phyloP scores from a whole-genome alignment of 257 asterid species.

The Jasminum sambac region DNA sequence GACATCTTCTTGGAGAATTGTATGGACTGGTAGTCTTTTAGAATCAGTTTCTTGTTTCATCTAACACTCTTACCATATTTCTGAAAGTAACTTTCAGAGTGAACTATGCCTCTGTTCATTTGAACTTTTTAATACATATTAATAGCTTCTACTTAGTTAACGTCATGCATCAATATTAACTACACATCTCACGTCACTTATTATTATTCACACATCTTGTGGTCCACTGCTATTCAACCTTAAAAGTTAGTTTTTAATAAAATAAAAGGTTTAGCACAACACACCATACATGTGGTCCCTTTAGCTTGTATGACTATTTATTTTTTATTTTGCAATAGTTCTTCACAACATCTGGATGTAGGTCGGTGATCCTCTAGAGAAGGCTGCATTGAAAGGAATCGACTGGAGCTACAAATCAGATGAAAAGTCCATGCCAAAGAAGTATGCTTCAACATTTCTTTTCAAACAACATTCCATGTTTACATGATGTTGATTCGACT shows the following conservation, averaged over 20 bases:
- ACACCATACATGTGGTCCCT: background rate
- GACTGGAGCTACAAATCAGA: slow-evolving; percentile 95
- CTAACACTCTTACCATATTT: background rate
- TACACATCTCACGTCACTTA: too few relatives aligned
- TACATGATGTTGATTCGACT: background rate
- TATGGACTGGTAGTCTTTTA: slow-evolving; percentile 1
- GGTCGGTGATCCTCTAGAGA: slow-evolving; percentile 99
- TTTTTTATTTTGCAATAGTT: slow-evolving; percentile 19
- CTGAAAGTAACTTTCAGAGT: background rate
- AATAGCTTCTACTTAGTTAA: too few relatives aligned
- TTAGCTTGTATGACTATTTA: slow-evolving; percentile 1
- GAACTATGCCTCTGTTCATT: background rate
- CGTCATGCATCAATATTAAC: too few relatives aligned
- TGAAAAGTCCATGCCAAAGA: slow-evolving; percentile 93
- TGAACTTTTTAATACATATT: too few relatives aligned
- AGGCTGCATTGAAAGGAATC: slow-evolving; percentile 95
- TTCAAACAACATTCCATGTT: background rate
- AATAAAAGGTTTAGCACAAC: too few relatives aligned
- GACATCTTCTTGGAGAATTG: slow-evolving; percentile 2
- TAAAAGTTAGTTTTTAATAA: too few relatives aligned
- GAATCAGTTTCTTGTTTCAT: slow-evolving; percentile 8
- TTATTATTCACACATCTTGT: too few relatives aligned
- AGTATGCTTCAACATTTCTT: slow-evolving; percentile 46
- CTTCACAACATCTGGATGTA: slow-evolving; percentile 35
- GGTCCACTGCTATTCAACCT: too few relatives aligned